A percentile compares a stretch with the other conserved stretches of the same genome.
Evolutionary conservation across 1,284 basidiomycete genomes (phyloP).

Genomic region (Irpex sp.): DNA sequence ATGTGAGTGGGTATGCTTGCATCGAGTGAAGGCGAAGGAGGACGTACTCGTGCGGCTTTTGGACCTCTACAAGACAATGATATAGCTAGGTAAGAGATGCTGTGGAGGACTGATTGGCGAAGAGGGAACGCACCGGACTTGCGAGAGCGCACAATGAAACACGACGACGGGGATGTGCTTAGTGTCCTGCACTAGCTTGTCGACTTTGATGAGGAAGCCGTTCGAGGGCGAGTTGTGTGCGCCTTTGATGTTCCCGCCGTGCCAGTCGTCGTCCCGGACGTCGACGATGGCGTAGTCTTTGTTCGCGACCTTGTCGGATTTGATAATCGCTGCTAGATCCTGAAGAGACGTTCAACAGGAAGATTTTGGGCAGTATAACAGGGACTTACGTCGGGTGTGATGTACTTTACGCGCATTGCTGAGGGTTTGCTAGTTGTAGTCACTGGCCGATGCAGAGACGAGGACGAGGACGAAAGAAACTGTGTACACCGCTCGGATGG

Average conservation of each 20-base stretch:
- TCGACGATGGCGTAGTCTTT: constrained; percentile 75
- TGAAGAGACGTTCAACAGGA: constrained; percentile 23
- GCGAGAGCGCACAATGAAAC: constrained; percentile 76
- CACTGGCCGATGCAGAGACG: background rate
- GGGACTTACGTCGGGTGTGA: constrained; percentile 26
- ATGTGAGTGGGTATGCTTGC: background rate
- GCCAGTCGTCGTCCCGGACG: constrained; percentile 74
- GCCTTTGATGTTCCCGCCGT: constrained; percentile 71
- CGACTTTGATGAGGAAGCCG: constrained; percentile 52
- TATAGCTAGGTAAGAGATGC: too few relatives aligned
- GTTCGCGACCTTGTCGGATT: constrained; percentile 48
- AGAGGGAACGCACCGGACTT: constrained; percentile 53
- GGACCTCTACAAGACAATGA: constrained; percentile 52
- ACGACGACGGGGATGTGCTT: constrained; percentile 61
- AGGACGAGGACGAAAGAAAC: background rate
- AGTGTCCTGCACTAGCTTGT: constrained; percentile 54
- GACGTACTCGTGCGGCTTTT: constrained; percentile 63
- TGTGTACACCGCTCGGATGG: background rate
- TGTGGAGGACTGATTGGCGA: too few relatives aligned
- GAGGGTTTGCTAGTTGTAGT: background rate
- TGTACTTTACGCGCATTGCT: constrained; percentile 26
- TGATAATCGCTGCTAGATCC: constrained; percentile 68
- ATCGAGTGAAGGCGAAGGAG: background rate
- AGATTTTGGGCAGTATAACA: background rate
- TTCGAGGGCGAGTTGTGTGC: constrained; percentile 58